Evolutionary conservation across 2,329 filamentous ascomycete species (phyloP), one percentile per base, ranked within the genome.

Genomic region (Coccinonectria pachysandricola): DNA sequence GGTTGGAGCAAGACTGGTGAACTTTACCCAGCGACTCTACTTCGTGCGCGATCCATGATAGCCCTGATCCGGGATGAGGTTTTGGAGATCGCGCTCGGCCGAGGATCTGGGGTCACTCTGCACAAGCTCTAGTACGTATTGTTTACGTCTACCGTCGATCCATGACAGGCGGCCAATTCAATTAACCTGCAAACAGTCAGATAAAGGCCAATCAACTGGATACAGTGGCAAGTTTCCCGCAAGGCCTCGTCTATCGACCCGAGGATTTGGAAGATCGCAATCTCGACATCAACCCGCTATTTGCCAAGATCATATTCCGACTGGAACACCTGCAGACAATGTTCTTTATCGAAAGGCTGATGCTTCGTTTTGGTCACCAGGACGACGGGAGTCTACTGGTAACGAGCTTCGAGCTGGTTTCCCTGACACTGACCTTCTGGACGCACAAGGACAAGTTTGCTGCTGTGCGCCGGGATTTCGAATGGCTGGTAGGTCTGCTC

Each of bases 331-430:
- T 73, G 1, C 64, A 74, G 21, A 75, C 74, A 19, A 52, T 69
- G 3, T 75, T 78, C 31, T 60, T 77, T 7, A 51, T 75, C 5
- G 66, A 76, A 30, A 57, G 73, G 10, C 57, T 75, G 0, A 48
- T 76, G 7, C 54, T 67, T 12, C 68, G 65, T 11, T 46, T 50
- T 3, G 53, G 56, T 0, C 46, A 56, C 8, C 37, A 48, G 1
- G 52, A 56, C 7, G 48, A 56, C 7, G 54, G 54, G 0, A 50
- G 59, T 9, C 46, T 66, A 7, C 43, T 68, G 6, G 44, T 56
- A 2, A 54, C 60, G 12, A 65, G 63, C 20, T 62, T 59, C 12
- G 57, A 67, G 34, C 56, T 69, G 49, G 59, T 68, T 1, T 53
- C 55, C 1, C 38, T 62, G 8, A 64, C 62, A 0, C 45, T 68